These are phyloP conservation scores for Chromera velia DNA, from an alignment of 73 alveolate species.

Conservation along the genomic window DNA sequence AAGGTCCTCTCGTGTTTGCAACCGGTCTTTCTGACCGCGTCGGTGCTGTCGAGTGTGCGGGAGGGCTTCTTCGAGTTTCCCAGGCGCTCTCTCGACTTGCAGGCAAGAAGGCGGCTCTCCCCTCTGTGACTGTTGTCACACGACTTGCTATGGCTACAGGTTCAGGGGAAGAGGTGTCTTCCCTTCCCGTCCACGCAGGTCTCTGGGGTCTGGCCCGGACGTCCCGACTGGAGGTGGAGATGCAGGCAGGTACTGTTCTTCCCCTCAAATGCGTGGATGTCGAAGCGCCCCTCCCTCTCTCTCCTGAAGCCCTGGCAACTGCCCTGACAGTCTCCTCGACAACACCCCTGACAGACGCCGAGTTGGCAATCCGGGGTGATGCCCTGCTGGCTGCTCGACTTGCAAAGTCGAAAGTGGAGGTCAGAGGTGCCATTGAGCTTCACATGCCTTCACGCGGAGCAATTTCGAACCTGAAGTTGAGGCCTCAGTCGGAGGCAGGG, in stretches of 20 bases:
- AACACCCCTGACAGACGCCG: neutral
- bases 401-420: neutral
- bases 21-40: neutral
- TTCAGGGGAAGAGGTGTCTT: neutral
- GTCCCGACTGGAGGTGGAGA: constrained; percentile 21
- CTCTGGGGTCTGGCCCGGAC: constrained; percentile 45
- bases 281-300: too few relatives aligned
- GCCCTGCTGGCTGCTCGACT: neutral
- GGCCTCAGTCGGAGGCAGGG: neutral
- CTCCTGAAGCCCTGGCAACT: too few relatives aligned
- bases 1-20: neutral
- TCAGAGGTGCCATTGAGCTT: neutral
- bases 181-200: constrained; percentile 8
- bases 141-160: too few relatives aligned
- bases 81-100: too few relatives aligned
- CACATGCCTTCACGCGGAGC: constrained; percentile 47
- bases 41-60: neutral
- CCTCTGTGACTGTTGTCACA: too few relatives aligned
- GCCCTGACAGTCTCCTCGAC: too few relatives aligned
- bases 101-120: too few relatives aligned
- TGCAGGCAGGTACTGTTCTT: neutral
- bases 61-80: neutral
- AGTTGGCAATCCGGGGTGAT: neutral
- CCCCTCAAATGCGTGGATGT: neutral
- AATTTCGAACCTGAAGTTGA: constrained; percentile 15